Percentiles rank a stretch among this genome's conserved stretches.
These are phyloP conservation scores for Sherardia arvensis DNA, from an alignment of 257 asterid species.

Conservation along the genomic window DNA sequence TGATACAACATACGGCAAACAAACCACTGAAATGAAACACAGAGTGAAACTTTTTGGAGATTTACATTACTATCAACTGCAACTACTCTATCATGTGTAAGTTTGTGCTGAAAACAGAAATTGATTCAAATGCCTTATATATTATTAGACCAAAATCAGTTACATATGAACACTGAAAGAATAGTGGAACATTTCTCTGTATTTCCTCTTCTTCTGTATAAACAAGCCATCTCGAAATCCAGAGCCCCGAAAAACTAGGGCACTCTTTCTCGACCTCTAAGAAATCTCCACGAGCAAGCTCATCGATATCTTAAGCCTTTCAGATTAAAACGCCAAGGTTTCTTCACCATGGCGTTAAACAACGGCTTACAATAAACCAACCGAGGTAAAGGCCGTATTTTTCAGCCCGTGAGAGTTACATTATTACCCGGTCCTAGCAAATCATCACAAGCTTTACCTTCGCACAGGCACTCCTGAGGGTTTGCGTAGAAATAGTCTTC, in stretches of 20 bases:
- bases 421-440: conserved; percentile 33
- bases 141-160: conserved; percentile 18
- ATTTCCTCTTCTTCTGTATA: conserved; percentile 15
- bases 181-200: conserved; percentile 15
- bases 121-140: neutral
- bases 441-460: conserved; percentile 34
- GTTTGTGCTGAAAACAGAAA: too few species aligned
- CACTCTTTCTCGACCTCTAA: neutral
- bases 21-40: neutral
- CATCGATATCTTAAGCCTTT: conserved; percentile 31
- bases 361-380: conserved; percentile 6
- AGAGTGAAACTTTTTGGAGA: neutral
- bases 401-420: conserved; percentile 25
- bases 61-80: neutral
- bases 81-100: neutral
- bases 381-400: neutral
- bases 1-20: neutral
- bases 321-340: conserved; percentile 21
- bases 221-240: conserved; percentile 7
- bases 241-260: conserved; percentile 8
- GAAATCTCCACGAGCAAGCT: conserved; percentile 8
- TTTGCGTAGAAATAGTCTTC: conserved; percentile 86
- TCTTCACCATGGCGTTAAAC: conserved; percentile 14
- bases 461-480: conserved; percentile 80
- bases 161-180: conserved; percentile 47